Base-by-base conservation (phyloP, 163 green algal genomes). In the Picocystis sp. region DNA sequence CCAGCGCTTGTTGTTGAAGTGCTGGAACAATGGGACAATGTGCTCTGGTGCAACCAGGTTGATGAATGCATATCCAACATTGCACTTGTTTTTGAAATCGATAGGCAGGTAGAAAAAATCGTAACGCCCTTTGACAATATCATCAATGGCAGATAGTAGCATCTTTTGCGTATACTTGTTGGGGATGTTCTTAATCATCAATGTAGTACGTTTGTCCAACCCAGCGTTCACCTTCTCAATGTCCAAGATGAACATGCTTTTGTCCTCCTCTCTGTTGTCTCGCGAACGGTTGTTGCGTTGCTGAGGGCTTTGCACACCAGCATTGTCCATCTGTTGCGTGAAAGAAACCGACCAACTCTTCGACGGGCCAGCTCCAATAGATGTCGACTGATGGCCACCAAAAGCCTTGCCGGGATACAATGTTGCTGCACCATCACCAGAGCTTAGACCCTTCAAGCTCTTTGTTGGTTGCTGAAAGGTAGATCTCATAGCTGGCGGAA, bases 121-220 rank as follows among this genome's bases (percentile, higher is more conserved):
- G 64, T 94, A 98, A 14, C 65, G 78, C 43, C 88, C 88, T 11
- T 67, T 64, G 66, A 94, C 84, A 15, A 71, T 56, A 62, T 87
- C 84, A 66, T 93, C 84, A 24, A 70, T 56, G 34, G 75, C 63
- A 2, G 62, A 57, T 45, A 96, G 69, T 59, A 97, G 80, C 89
- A 98, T 97, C 75, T 93, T 93, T 70, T 98, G 90, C 0, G 88
- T 98, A 80, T 99, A 99, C 79, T 95, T 97, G 80, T 98, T 98
- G 54, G 90, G 90, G 50, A 98, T 99, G 76, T 99, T 97, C 65
- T 91, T 93, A 43, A 99, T 86, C 90, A 99, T 99, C 5, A 99
- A 67, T 51, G 90, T 98, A 1, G 88, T 98, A 53, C 90, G 81
- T 60, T 63, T 75, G 70, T 95, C 86, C 33, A 89, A 74, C 10